phyloP scores from a whole-genome alignment of 139 green algal genomes.

The Pleodorina starrii region DNA sequence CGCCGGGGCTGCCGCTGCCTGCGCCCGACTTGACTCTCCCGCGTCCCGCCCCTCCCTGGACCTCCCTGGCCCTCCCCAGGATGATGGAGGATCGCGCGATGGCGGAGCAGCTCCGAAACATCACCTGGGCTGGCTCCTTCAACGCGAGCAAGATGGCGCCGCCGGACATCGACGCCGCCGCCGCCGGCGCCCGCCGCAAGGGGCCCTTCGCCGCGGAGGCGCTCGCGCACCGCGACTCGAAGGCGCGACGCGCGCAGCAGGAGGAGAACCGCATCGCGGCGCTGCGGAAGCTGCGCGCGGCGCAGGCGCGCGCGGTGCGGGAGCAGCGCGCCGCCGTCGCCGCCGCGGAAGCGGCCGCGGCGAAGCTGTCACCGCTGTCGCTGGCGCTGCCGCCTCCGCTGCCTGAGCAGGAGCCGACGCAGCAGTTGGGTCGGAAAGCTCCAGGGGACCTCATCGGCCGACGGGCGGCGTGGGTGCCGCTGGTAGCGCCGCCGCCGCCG shows the following conservation, averaged over 20 bases:
- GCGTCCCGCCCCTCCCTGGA: too few relatives aligned
- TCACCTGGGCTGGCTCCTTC: slow-evolving; percentile 46
- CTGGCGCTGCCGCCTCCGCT: not conserved
- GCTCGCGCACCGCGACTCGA: not conserved
- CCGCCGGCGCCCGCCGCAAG: not conserved
- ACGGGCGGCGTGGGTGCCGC: slow-evolving; percentile 29
- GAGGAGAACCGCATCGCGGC: not conserved
- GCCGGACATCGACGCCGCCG: slow-evolving; percentile 11
- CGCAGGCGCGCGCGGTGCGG: not conserved
- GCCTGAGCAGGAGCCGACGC: not conserved
- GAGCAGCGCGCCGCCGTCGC: not conserved
- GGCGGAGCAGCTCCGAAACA: slow-evolving; percentile 53
- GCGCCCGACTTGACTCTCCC: too few relatives aligned
- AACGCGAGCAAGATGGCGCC: not conserved
- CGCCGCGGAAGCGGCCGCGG: not conserved
- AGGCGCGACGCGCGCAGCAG: not conserved
- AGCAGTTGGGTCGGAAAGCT: not conserved
- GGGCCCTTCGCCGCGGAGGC: slow-evolving; percentile 26
- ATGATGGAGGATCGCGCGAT: slow-evolving; percentile 58
- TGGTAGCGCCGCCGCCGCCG: not conserved
- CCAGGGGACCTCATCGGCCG: slow-evolving; percentile 12
- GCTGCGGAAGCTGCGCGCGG: not conserved
- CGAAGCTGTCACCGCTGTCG: not conserved
- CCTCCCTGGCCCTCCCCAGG: too few relatives aligned
- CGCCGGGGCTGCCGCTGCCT: too few relatives aligned